A percentile compares a stretch with the other conserved stretches of the same genome.
phyloP scores from a whole-genome alignment of 2,329 filamentous ascomycete genomes.

The Pseudogymnoascus sp. region DNA sequence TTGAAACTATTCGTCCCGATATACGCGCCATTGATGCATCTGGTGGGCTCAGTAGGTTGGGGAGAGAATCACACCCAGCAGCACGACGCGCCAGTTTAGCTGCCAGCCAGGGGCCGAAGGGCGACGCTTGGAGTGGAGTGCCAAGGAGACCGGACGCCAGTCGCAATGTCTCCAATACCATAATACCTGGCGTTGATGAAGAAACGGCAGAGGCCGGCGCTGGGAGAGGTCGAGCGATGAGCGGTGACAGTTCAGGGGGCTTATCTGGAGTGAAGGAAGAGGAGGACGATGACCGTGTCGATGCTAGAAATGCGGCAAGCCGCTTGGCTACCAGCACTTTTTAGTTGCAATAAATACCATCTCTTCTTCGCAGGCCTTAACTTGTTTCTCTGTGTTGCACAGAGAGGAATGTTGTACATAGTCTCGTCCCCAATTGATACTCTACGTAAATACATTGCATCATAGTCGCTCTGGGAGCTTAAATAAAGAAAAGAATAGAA shows the following conservation, averaged over 20 bases:
- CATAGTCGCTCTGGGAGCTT: no score
- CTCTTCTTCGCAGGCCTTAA: background rate
- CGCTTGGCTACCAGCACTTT: slow-evolving; percentile 92
- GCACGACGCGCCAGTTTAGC: slow-evolving; percentile 68
- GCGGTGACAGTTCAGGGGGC: slow-evolving; percentile 31
- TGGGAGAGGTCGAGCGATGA: slow-evolving; percentile 24
- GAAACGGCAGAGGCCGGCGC: slow-evolving; percentile 48
- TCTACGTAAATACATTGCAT: background rate
- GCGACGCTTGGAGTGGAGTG: slow-evolving; percentile 97
- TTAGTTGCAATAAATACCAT: slow-evolving; percentile 33
- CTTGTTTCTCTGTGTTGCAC: background rate
- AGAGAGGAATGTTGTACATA: background rate
- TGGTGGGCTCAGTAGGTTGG: slow-evolving; percentile 81
- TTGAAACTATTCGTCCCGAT: slow-evolving; percentile 91
- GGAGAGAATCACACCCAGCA: slow-evolving; percentile 76
- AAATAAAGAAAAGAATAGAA: no score
- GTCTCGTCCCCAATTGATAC: background rate
- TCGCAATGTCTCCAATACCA: slow-evolving; percentile 68
- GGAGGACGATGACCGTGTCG: slow-evolving; percentile 86
- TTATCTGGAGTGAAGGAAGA: slow-evolving; percentile 63
- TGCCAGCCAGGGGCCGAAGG: slow-evolving; percentile 88
- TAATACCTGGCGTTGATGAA: slow-evolving; percentile 57
- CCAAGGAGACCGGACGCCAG: slow-evolving; percentile 69
- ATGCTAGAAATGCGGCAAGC: slow-evolving; percentile 92
- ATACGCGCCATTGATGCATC: slow-evolving; percentile 87